Evolutionary conservation across 805 yeast species (phyloP).

Genomic region (Candida vaughaniae): DNA sequence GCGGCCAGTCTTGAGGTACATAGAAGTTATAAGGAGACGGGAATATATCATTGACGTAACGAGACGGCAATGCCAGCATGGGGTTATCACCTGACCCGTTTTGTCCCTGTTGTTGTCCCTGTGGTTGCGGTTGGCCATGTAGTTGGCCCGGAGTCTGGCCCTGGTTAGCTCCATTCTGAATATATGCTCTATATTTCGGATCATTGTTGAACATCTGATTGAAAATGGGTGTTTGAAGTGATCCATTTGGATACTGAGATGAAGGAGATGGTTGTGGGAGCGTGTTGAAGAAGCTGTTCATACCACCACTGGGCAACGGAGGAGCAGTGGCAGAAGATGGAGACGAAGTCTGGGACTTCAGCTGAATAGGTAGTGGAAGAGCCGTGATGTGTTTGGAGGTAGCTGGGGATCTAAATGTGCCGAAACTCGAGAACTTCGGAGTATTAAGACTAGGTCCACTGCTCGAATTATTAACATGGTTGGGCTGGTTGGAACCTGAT

Average conservation of each 20-base stretch:
- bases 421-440: constrained; percentile 19
- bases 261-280: constrained; percentile 25
- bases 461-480: neutral
- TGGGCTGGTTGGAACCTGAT: neutral
- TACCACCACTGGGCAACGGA: constrained; percentile 26
- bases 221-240: constrained; percentile 33
- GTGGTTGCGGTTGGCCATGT: constrained; percentile 7
- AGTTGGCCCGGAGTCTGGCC: constrained; percentile 8
- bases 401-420: constrained; percentile 30
- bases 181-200: constrained; percentile 6
- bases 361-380: constrained; percentile 34
- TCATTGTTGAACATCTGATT: constrained; percentile 32
- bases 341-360: constrained; percentile 40
- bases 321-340: constrained; percentile 43
- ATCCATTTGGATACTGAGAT: constrained; percentile 21
- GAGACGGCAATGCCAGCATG: constrained; percentile 65
- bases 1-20: constrained; percentile 49
- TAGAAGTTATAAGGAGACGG: constrained; percentile 82
- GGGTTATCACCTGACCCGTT: constrained; percentile 56
- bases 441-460: constrained; percentile 17
- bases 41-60: constrained; percentile 69
- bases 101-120: neutral
- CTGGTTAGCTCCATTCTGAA: constrained; percentile 14
- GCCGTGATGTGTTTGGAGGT: constrained; percentile 27
- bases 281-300: constrained; percentile 21